Base-by-base conservation (phyloP, 2,329 filamentous ascomycete species). In the Dactylellina drechsleri region DNA sequence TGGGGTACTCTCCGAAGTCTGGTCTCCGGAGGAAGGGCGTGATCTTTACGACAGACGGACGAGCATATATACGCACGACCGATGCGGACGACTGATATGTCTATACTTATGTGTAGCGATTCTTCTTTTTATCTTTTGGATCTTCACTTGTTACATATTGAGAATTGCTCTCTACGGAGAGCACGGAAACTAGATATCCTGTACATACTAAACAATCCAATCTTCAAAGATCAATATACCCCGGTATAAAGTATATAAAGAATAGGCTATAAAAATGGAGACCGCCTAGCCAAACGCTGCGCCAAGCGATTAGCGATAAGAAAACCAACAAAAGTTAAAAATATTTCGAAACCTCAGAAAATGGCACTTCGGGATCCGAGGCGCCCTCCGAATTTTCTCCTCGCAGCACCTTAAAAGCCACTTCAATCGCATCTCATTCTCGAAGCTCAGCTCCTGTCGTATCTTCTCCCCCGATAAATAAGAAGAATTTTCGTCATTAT, bases 71-170 rank as follows among this genome's bases (percentile, higher is more conserved):
- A 36, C 10, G 6, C 10, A 36, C 31, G 31, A 36, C 31, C 31
- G 31, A 36, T 4, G 53, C 4, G 57, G 4, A 12, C 47, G 41
- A 61, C 15, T 66, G 62, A 73, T 60, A 66, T 53, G 52, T 20
- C 47, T 12, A 52, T 47, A 18, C 43, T 47, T 15, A 47, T 6
- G 43, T 47, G 31, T 26, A 16, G 23, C 56, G 43, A 45, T 68
- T 68, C 49, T 40, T 47, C 61, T 52, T 52, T 23, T 18, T 18
- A 20, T 52, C n/a, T 47, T 47, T 47, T 8, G 53, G 40, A 62
- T 74, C 70, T 74, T 74, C 70, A 67, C 62, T 66, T 71, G 70
- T 67, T 50, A 74, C 62, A 74, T 74, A 74, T 66, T 71, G 47
- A 53, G 31, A 43, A 45, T 23, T 23, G 4, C 68, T 61, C 43